Evolutionary conservation across 768 basidiomycete genomes (phyloP).

Genomic region (Suillus occidentalis): DNA sequence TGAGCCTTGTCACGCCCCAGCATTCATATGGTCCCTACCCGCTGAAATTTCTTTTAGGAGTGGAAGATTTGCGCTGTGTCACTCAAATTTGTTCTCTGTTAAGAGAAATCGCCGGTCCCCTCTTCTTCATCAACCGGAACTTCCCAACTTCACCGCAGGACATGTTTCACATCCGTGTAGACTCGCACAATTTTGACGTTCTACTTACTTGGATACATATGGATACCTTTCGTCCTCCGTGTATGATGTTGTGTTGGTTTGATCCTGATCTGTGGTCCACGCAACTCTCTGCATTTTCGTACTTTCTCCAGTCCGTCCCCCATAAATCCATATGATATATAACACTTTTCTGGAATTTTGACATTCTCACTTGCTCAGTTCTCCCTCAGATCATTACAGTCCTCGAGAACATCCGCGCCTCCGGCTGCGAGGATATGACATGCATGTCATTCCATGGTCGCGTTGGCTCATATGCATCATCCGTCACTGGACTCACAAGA

Average conservation of each 20-base stretch:
- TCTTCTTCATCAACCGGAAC: neutral
- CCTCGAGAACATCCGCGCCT: neutral
- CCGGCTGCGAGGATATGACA: neutral
- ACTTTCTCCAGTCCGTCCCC: neutral
- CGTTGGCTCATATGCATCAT: neutral
- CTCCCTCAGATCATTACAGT: neutral
- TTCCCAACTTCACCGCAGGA: neutral
- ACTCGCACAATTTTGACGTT: neutral
- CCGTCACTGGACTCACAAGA: neutral
- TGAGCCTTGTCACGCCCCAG: neutral
- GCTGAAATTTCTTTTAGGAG: neutral
- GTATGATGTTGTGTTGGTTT: neutral
- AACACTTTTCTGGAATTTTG: neutral
- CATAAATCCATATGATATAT: neutral
- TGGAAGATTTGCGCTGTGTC: neutral
- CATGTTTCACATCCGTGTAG: neutral
- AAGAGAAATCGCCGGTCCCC: neutral
- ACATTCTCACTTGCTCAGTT: neutral
- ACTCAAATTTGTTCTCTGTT: neutral
- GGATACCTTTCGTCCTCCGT: neutral
- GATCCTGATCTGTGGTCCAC: neutral
- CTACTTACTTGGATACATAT: neutral
- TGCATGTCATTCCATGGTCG: fast-evolving
- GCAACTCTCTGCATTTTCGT: neutral
- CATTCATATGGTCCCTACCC: neutral